A percentile compares a stretch with the other conserved stretches of the same genome.
These are phyloP conservation scores for Lepidium aucheri DNA, from an alignment of 345 rosid genomes.

Conservation along the genomic window DNA sequence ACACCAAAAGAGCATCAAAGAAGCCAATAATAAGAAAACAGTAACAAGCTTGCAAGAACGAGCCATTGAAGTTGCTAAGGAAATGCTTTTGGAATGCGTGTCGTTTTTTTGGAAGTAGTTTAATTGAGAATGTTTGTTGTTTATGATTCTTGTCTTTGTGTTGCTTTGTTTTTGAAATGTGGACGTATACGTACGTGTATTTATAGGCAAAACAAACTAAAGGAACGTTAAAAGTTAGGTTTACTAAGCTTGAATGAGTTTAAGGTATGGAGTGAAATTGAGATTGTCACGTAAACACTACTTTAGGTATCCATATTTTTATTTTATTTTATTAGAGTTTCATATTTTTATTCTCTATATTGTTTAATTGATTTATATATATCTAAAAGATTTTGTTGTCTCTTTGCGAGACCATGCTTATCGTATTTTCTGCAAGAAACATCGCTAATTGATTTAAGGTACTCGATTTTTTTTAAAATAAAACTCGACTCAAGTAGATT, in stretches of 20 bases:
- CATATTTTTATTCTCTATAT: slow-evolving; percentile 1
- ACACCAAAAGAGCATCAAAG: slow-evolving; percentile 9
- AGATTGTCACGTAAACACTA: slow-evolving; percentile 30
- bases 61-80: slow-evolving; percentile 15
- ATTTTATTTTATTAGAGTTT: neutral
- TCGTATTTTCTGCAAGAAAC: slow-evolving; percentile 28
- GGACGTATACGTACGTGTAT: neutral
- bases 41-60: slow-evolving; percentile 2
- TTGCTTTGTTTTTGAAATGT: slow-evolving; percentile 13
- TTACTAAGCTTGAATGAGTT: slow-evolving; percentile 23
- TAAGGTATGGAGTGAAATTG: slow-evolving; percentile 30
- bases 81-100: neutral
- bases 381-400: slow-evolving; percentile 1
- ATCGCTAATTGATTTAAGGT: slow-evolving; percentile 25
- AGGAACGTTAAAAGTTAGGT: slow-evolving; percentile 12
- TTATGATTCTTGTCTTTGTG: slow-evolving; percentile 11
- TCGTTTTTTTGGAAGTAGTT: neutral
- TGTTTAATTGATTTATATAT: neutral
- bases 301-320: neutral
- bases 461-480: neutral
- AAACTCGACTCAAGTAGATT: neutral
- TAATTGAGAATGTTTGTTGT: slow-evolving; percentile 4
- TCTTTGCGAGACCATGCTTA: slow-evolving; percentile 18
- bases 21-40: neutral
- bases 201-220: slow-evolving; percentile 22